These are phyloP conservation scores for Suillus bovinus DNA, from an alignment of 768 basidiomycete genomes.

Conservation along the genomic window DNA sequence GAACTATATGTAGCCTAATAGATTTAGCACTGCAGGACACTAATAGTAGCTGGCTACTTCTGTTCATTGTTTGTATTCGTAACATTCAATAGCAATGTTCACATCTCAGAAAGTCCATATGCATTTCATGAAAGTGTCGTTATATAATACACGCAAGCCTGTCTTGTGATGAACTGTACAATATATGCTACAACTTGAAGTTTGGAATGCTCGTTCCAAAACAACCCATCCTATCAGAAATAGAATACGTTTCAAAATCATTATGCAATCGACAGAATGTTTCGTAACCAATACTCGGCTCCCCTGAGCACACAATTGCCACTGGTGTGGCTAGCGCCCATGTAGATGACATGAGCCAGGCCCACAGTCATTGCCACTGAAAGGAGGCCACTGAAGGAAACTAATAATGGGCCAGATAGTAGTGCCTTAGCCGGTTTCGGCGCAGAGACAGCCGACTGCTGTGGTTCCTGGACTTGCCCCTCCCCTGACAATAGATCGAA, in stretches of 20 bases:
- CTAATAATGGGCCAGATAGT: background rate
- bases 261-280: background rate
- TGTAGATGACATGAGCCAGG: background rate
- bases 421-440: background rate
- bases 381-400: background rate
- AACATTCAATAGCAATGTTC: conserved; percentile 1
- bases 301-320: background rate
- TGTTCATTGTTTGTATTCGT: conserved; percentile 6
- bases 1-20: background rate
- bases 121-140: background rate
- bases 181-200: background rate
- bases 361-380: conserved; percentile 2
- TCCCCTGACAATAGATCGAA: conserved; percentile 37
- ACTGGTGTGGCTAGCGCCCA: background rate
- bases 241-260: background rate
- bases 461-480: background rate
- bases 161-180: background rate
- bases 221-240: background rate
- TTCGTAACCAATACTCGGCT: background rate
- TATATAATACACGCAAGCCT: background rate
- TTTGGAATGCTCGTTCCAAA: background rate
- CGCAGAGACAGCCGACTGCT: background rate
- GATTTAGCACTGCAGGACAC: conserved; percentile 19
- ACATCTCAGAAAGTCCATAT: background rate
- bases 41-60: conserved; percentile 35